Base-by-base conservation (phyloP, 1,284 basidiomycete species). In the Vanrija humicola region DNA sequence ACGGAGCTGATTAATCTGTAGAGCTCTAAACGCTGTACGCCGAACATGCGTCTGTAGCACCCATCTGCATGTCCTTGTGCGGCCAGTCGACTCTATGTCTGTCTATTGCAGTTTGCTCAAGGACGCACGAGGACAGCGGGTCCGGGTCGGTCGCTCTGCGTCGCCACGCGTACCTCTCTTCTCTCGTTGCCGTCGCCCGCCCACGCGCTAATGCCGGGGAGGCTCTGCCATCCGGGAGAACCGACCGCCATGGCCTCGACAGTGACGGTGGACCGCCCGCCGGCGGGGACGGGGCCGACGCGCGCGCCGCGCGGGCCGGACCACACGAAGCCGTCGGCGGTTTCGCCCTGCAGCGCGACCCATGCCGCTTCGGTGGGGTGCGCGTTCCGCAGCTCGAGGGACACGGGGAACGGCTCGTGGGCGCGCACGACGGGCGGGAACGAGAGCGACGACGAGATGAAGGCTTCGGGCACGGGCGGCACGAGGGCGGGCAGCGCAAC, bases 311-410 rank as follows among this genome's bases (percentile, higher is more conserved):
- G 61, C 43, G 62, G 55, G 1, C 74, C 75, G 9, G 56, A 48
- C 72, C 72, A 77, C 1, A 73, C 72, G 50, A 75, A 76, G 0
- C 59, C 59, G 6, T 75, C 71, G 14, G 68, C 61, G n/a, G 71
- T 69, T 23, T 74, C 68, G 15, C 66, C 61, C 9, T 65, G 56
- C 3, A 76, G 50, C 7, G 60, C 45, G 25, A 74, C 48, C 19
- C 59, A 54, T 6, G 65, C 64, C 0, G 61, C 29, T 6, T 61
- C 50, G 8, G 66, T 61, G 2, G 70, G 68, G 50, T 77, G 73
- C 12, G 67, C 58, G 53, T 77, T 77, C 26, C 58, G 44, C 39
- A 77, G 52, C 5, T 56, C 48, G 14, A 77, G 58, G 9, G 42
- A 34, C n/a, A 74, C 39, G 5, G 50, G 16, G 58, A 75, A 72